phyloP scores from a whole-genome alignment of 805 yeast species.

The Yamadazyma kitorensis region DNA sequence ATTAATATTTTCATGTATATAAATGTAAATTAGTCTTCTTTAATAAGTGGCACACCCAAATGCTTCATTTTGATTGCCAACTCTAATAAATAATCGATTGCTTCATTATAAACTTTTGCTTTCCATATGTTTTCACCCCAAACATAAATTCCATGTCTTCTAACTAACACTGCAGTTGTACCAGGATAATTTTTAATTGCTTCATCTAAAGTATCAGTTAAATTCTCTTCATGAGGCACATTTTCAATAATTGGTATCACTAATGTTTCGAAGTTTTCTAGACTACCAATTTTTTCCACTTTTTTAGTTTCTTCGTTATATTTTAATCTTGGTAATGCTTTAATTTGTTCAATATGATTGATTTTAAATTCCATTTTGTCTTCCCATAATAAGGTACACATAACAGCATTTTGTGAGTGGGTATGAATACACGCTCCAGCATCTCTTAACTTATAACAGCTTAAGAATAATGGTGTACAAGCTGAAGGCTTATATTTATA shows the following conservation, averaged over 20 bases:
- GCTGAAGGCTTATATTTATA: slow-evolving; percentile 80
- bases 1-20: too few relatives aligned
- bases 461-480: slow-evolving; percentile 84
- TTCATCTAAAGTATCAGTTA: slow-evolving; percentile 60
- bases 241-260: slow-evolving; percentile 90
- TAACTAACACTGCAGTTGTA: slow-evolving; percentile 81
- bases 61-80: slow-evolving; percentile 80
- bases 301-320: slow-evolving; percentile 27
- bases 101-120: slow-evolving; percentile 91
- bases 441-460: slow-evolving; percentile 61
- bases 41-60: slow-evolving; percentile 56
- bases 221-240: slow-evolving; percentile 82
- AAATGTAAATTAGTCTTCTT: slow-evolving; percentile 3
- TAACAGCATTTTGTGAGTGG: slow-evolving; percentile 85
- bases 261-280: slow-evolving; percentile 70
- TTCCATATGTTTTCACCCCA: slow-evolving; percentile 94
- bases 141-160: slow-evolving; percentile 94
- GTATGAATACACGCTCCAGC: slow-evolving; percentile 96
- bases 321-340: slow-evolving; percentile 70
- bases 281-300: slow-evolving; percentile 61
- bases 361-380: slow-evolving; percentile 69
- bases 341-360: slow-evolving; percentile 84
- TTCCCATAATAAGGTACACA: slow-evolving; percentile 65
- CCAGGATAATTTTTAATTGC: slow-evolving; percentile 72
- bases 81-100: slow-evolving; percentile 84